Base-by-base conservation (phyloP, 2,329 filamentous ascomycete genomes). In the Juglanconis juglandina region DNA sequence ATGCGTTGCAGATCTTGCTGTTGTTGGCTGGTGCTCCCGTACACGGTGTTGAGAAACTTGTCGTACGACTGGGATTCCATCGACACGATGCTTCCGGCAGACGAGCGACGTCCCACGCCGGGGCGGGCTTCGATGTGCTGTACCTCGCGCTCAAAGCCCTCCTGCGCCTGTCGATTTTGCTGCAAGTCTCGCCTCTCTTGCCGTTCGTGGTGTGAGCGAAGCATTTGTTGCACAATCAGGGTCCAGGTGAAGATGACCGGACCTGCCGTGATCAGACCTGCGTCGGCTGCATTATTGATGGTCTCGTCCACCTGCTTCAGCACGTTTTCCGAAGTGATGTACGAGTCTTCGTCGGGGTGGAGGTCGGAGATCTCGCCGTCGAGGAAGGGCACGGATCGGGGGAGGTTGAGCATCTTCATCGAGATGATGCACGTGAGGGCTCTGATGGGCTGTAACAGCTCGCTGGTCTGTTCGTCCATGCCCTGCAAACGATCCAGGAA, bases 161-260 rank as follows among this genome's bases (percentile, higher is more conserved):
- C 83, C 49, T 83, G 79, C 0, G 84, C 82, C 62, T 81, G 81
- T 67, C 86, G 81, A 63, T 86, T 84, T 56, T 86, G 77, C 14
- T 84, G 72, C 34, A 82, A 75, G 65, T 87, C 84, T 52, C 84
- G 76, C 60, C 81, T 80, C 69, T 89, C 87, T 44, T 84, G 85
- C 50, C 87, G 79, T 54, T 79, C 79, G 59, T 84, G 80, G 65
- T 87, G 88, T 11, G 84, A 83, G 47, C 85, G 76, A 65, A 86
- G 85, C 76, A 95, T 85, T 33, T 83, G 81, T 68, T 89, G 84
- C 9, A 93, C 79, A 33, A 96, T 83, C 52, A 94, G 78, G 4
- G 88, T 86, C 93, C 93, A 98, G 3, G 90, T 85, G 66, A 96
- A 90, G 24, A 91, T 82, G 17, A 90, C 86, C 1, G 91, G 91